Evolutionary conservation across 1,139 yeast genomes (phyloP), one percentile per base, ranked within the genome.

Genomic region (Blastobotrys serpentis): DNA sequence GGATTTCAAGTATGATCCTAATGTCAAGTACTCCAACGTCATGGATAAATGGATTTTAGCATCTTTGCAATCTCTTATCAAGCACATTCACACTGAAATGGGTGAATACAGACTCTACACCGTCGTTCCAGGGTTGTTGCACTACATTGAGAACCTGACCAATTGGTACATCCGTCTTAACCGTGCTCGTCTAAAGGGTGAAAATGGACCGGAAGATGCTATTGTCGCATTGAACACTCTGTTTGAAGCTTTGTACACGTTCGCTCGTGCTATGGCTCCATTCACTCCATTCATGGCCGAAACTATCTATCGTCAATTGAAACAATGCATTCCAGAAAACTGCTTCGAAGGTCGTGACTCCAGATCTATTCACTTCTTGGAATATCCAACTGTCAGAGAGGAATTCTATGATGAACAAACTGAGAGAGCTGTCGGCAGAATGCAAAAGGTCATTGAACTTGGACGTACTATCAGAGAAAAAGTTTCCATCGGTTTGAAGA

Each of bases 161-260:
- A 94, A 94, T 75, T 92, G 98, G 98, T 94, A 94, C 76, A 94
- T 94, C 68, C 84, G 99, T 71, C 86, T 94, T 72, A 92, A 94
- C 76, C 90, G 99, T 76, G 82, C 90, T 74, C 92, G 99, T 76
- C 79, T 94, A 64, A 94, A 94, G 84, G 98, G 98, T 66, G 89
- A 84, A 64, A 84, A 79, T 51, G 96, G 95, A 54, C 71, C 79
- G 47, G 84, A 82, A 46, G 98, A 94, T 66, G 85, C 97, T 60
- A 70, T 81, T 59, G 78, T 78, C 65, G 96, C 96, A 45, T 79
- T 94, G 65, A 92, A 92, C 72, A 86, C 97, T 17, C 76, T 94
- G 67, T 82, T 88, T 51, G 96, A 88, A 68, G 96, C 95, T 29
- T 75, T 90, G 59, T 85, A 86, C 67, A 88, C 88, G 38, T 81